These are phyloP conservation scores for Metarhizium guizhouense DNA, from an alignment of 2,329 filamentous ascomycete genomes.

Conservation along the genomic window DNA sequence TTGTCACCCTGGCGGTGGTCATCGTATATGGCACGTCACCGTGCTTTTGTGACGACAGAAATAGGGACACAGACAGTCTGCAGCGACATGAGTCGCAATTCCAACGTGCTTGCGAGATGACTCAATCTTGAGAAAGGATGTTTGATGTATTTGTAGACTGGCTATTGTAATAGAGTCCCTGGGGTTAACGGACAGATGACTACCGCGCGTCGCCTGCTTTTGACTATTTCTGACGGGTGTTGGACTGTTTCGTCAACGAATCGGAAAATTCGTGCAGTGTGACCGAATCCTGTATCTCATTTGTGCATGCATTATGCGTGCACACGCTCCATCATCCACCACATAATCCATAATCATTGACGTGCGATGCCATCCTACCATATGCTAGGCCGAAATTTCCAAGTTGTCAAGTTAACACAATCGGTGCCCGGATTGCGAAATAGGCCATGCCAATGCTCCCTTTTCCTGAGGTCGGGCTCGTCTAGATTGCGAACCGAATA, in stretches of 20 bases:
- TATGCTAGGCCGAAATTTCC: too few relatives aligned
- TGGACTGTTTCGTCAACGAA: background rate
- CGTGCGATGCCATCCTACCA: too few relatives aligned
- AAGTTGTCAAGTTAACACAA: too few relatives aligned
- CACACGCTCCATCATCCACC: background rate
- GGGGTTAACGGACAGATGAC: background rate
- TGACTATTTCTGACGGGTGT: background rate
- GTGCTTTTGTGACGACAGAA: background rate
- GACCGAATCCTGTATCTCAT: background rate
- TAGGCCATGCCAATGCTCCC: too few relatives aligned
- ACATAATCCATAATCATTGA: background rate
- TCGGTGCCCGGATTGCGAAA: too few relatives aligned
- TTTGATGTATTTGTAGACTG: slow-evolving; percentile 1
- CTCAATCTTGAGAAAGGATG: background rate
- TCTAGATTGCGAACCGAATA: too few relatives aligned
- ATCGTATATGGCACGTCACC: background rate
- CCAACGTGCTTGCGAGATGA: background rate
- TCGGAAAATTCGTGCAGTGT: background rate
- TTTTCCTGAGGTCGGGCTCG: too few relatives aligned
- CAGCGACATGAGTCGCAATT: background rate
- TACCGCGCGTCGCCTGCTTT: background rate
- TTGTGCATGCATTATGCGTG: background rate
- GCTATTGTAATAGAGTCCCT: background rate
- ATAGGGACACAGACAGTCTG: background rate
- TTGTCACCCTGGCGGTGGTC: background rate